These are phyloP conservation scores for Citrus trifoliata DNA, from an alignment of 345 rosid species.

Conservation along the genomic window DNA sequence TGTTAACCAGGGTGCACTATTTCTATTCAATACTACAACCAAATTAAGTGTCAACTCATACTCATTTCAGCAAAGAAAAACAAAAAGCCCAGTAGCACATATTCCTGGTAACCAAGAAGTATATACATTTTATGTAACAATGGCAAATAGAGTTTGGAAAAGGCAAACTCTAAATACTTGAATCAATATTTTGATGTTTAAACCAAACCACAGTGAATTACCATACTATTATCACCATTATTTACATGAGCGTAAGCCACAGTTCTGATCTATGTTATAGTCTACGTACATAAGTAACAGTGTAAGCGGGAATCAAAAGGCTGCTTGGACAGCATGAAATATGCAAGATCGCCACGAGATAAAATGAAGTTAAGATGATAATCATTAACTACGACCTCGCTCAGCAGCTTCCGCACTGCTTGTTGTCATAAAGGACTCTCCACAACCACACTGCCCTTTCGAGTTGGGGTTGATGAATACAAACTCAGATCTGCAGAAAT, in stretches of 20 bases:
- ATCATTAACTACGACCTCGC: constrained; percentile 16
- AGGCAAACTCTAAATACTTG: neutral
- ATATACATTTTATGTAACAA: neutral
- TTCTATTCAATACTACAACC: neutral
- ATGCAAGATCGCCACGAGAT: too few relatives aligned
- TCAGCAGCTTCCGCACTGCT: constrained; percentile 36
- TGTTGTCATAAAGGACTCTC: constrained; percentile 84
- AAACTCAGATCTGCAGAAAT: constrained; percentile 63
- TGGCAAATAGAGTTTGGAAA: neutral
- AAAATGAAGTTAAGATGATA: neutral
- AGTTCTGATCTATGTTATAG: neutral
- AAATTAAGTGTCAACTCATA: neutral
- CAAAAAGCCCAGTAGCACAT: neutral
- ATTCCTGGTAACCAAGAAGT: neutral
- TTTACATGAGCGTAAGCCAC: neutral
- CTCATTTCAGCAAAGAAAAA: neutral
- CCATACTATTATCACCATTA: neutral
- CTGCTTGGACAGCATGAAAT: neutral
- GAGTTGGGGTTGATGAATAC: constrained; percentile 88
- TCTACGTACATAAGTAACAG: neutral
- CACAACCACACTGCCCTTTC: constrained; percentile 89
- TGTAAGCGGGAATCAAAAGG: neutral
- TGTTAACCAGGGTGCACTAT: too few relatives aligned
- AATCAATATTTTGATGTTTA: neutral
- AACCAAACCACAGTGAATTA: neutral